Evolutionary conservation across 768 basidiomycete species (phyloP).

Genomic region (Rhodotorula sphaerocarpa): DNA sequence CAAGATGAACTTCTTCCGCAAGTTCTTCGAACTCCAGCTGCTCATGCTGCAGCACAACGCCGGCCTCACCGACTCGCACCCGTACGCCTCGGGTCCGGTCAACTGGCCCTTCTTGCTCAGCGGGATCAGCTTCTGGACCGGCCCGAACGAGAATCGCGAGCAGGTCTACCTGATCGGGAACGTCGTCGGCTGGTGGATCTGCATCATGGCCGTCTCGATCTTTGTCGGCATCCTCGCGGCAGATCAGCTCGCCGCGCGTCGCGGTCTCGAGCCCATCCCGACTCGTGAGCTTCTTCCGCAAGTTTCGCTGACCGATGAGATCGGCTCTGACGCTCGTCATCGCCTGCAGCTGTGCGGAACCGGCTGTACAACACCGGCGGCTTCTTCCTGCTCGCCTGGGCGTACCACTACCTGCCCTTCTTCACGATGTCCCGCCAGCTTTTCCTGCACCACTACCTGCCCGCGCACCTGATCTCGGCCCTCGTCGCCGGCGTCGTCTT

Average conservation of each 20-base stretch:
- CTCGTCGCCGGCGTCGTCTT: slow-evolving; percentile 85
- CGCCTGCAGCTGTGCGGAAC: slow-evolving; percentile 67
- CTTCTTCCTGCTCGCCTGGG: slow-evolving; percentile 92
- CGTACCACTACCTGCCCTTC: slow-evolving; percentile 91
- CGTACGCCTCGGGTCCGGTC: slow-evolving; percentile 89
- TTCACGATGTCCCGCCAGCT: slow-evolving; percentile 95
- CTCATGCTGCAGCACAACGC: slow-evolving; percentile 98
- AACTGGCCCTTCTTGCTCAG: slow-evolving; percentile 96
- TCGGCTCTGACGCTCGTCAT: slow-evolving; percentile 11
- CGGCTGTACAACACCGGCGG: slow-evolving; percentile 91
- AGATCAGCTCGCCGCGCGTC: slow-evolving; percentile 76
- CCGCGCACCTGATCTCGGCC: slow-evolving; percentile 77
- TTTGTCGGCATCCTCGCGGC: slow-evolving; percentile 84
- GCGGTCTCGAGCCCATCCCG: slow-evolving; percentile 75
- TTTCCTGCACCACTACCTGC: slow-evolving; percentile 88
- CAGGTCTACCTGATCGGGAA: slow-evolving; percentile 98
- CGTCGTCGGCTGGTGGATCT: slow-evolving; percentile 87
- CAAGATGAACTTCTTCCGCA: slow-evolving; percentile 87
- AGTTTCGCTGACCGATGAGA: neutral
- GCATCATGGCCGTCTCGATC: slow-evolving; percentile 72
- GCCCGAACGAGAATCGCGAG: slow-evolving; percentile 63
- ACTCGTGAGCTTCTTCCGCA: slow-evolving; percentile 66
- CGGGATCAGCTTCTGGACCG: slow-evolving; percentile 98
- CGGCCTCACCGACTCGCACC: slow-evolving; percentile 94
- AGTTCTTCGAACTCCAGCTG: slow-evolving; percentile 85